Conservation (phyloP, 208 protist genomes). For the Leishmania aethiopica region DNA sequence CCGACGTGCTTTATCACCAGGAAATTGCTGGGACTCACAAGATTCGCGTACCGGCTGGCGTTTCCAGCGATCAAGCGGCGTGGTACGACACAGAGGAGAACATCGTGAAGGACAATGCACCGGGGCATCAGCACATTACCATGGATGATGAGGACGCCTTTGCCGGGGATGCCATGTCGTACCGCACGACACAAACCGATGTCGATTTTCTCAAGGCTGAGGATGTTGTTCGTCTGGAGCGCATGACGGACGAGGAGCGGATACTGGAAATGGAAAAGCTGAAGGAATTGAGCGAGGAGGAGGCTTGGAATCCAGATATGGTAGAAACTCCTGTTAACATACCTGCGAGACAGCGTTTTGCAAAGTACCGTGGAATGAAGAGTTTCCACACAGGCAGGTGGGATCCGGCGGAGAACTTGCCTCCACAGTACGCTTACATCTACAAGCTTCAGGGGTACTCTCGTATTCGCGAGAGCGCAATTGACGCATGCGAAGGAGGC, state of each 20-base stretch:
- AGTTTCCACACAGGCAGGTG: constrained; percentile 88
- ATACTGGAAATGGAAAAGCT: constrained; percentile 72
- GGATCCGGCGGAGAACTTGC: constrained; percentile 85
- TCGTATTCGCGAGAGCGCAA: constrained; percentile 71
- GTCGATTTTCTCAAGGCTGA: constrained; percentile 86
- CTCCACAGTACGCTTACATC: constrained; percentile 86
- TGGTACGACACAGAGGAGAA: constrained; percentile 84
- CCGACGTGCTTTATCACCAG: constrained; percentile 65
- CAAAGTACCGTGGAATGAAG: constrained; percentile 87
- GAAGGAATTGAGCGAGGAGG: constrained; percentile 76
- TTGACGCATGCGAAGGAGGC: constrained; percentile 63
- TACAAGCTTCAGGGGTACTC: constrained; percentile 87
- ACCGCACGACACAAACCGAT: constrained; percentile 77
- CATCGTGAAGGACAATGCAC: constrained; percentile 17
- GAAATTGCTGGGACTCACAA: constrained; percentile 40
- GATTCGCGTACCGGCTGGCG: constrained; percentile 68
- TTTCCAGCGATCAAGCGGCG: constrained; percentile 72
- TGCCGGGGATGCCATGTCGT: constrained; percentile 64
- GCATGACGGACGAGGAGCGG: constrained; percentile 87
- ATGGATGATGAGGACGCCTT: constrained; percentile 63
- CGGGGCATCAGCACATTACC: constrained; percentile 14
- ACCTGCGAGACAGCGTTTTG: constrained; percentile 86
- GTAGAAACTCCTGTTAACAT: constrained; percentile 87
- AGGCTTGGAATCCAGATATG: constrained; percentile 87
- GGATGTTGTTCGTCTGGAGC: constrained; percentile 77